Evolutionary conservation across 306 rosid species (phyloP).

Genomic region (Prunus padus): DNA sequence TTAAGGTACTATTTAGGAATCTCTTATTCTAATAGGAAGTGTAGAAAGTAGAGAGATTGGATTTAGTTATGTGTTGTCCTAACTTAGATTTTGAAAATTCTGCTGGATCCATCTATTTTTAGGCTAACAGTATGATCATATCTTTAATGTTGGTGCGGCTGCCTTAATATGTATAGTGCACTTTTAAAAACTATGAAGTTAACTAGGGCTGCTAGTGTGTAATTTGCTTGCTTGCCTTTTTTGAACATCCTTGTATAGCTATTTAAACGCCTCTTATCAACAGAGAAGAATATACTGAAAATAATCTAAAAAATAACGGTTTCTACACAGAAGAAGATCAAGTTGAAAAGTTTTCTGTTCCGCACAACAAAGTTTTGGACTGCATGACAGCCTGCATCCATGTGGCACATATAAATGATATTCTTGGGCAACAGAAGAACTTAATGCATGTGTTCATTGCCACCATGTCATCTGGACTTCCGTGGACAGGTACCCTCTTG

Average conservation of each 20-base stretch:
- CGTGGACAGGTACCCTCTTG: slow-evolving; percentile 76
- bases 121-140: slow-evolving; percentile 1
- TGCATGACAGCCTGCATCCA: slow-evolving; percentile 83
- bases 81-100: no score
- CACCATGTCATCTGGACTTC: slow-evolving; percentile 58
- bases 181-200: background rate
- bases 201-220: background rate
- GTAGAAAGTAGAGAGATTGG: no score
- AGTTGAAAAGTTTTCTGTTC: slow-evolving; percentile 53
- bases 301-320: background rate
- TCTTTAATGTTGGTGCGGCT: background rate
- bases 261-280: background rate
- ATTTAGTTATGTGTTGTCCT: no score
- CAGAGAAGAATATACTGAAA: background rate
- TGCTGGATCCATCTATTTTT: no score
- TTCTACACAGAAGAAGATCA: slow-evolving; percentile 45
- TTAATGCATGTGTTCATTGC: slow-evolving; percentile 49
- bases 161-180: background rate
- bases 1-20: no score
- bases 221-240: background rate
- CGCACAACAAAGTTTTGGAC: slow-evolving; percentile 67
- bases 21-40: no score
- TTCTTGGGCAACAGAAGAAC: slow-evolving; percentile 67
- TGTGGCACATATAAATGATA: slow-evolving; percentile 64
- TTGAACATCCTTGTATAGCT: background rate